A percentile compares a stretch with the other conserved stretches of the same genome.
These are phyloP conservation scores for Arthrobotrys entomopaga DNA, from an alignment of 2,329 filamentous ascomycete species.

Conservation along the genomic window DNA sequence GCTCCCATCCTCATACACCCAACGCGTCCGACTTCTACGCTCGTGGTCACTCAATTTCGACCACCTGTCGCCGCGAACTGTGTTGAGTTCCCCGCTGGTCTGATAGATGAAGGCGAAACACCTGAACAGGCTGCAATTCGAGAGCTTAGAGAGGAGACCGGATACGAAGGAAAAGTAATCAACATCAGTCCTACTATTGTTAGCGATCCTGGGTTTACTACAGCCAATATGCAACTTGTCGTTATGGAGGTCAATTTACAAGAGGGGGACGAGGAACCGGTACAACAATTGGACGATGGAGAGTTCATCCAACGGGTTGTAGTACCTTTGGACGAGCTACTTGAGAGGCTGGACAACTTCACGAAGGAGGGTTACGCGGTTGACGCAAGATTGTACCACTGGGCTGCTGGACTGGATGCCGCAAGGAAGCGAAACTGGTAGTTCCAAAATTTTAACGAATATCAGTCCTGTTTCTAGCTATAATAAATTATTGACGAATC, in stretches of 20 bases:
- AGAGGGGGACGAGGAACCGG: conserved; percentile 64
- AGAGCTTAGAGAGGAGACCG: conserved; percentile 72
- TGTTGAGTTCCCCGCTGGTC: conserved; percentile 71
- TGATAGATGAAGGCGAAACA: conserved; percentile 70
- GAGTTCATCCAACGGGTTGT: conserved; percentile 72
- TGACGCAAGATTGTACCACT: conserved; percentile 71
- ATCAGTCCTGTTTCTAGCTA: too few relatives aligned
- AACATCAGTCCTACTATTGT: conserved; percentile 75
- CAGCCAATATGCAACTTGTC: conserved; percentile 71
- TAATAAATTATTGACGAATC: too few relatives aligned
- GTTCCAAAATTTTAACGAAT: background rate
- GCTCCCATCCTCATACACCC: conserved; percentile 67
- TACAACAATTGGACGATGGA: conserved; percentile 71
- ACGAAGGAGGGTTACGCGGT: conserved; percentile 67
- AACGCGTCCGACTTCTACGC: conserved; percentile 64
- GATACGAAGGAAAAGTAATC: conserved; percentile 68
- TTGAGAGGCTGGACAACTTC: conserved; percentile 67
- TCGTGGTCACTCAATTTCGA: conserved; percentile 71
- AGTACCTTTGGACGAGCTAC: conserved; percentile 69
- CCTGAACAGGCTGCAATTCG: conserved; percentile 69
- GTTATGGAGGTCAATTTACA: conserved; percentile 69
- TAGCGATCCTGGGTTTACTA: conserved; percentile 72
- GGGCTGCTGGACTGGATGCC: conserved; percentile 70
- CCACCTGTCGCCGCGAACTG: conserved; percentile 70
- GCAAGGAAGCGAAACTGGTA: conserved; percentile 61